Evolutionary conservation across 1,139 yeast genomes (phyloP), one percentile per base, ranked within the genome.

Genomic region (Hansenula anomala): DNA sequence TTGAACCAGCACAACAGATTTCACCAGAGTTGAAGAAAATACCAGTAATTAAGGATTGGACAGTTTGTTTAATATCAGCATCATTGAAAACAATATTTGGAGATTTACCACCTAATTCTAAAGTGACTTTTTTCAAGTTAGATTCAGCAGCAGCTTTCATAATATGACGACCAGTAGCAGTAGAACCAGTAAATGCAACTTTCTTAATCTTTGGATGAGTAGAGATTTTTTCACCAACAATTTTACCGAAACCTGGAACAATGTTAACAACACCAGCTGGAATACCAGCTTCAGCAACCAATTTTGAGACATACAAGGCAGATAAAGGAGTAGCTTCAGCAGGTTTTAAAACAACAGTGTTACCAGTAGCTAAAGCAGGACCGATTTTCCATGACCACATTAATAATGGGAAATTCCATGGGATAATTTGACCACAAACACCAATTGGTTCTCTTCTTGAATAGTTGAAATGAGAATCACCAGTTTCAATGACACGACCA

Each of bases 151-250:
- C 85, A 49, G 82, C 78, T 66, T 75, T 75, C 78, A 82, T 82
- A 46, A 86, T 83, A 46, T 71, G 73, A 56, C 82, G 73, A 54
- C 95, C 96, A 42, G 89, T 84, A 22, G 79, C 80, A 23, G 94
- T 87, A 16, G 95, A 84, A 47, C 96, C 96, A 36, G 95, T 87
- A 62, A 87, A 87, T 3, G 95, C 89, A 54, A 87, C 75, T 61
- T 84, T 88, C 49, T 76, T 74, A 48, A 87, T 70, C 49, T 67
- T 75, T 44, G 76, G 78, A 56, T 80, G 84, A 41, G 66, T 61
- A 40, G 80, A 67, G 59, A 81, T 65, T 35, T 78, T 69, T 56
- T 77, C 71, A 64, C 85, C 81, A 50, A 78, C 75, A 61, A 78
- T 68, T 63, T 72, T 66, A 66, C 87, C 80, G 54, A 71, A 71